These are phyloP conservation scores for Neckera pumila DNA, from an alignment of 225 moss, liverwort and hornwort species.

Conservation along the genomic window DNA sequence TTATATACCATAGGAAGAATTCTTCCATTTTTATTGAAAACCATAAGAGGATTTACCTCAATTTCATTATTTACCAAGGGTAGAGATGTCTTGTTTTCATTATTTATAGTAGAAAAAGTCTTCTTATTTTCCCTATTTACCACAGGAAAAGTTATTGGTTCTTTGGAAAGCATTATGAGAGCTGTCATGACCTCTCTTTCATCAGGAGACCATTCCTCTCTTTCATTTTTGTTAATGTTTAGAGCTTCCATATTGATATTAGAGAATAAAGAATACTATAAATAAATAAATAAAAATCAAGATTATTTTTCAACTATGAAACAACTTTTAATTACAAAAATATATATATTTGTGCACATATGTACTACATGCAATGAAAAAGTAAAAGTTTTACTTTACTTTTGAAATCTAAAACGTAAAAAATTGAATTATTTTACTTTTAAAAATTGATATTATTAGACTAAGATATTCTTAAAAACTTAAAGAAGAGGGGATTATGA, in stretches of 20 bases:
- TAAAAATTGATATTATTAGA: background rate
- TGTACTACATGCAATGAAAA: background rate
- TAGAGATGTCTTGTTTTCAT: background rate
- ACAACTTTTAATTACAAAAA: too few species aligned
- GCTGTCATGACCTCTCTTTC: background rate
- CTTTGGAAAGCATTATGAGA: background rate
- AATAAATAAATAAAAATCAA: background rate
- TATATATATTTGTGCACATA: too few species aligned
- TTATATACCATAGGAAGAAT: fast-evolving
- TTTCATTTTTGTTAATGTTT: background rate
- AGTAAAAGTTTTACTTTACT: background rate
- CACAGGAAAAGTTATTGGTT: fast-evolving
- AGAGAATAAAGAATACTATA: background rate
- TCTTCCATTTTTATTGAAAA: too few species aligned
- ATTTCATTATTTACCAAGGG: background rate
- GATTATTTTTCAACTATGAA: background rate
- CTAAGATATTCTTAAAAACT: background rate
- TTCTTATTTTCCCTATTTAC: background rate
- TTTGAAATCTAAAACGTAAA: background rate
- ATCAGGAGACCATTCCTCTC: background rate
- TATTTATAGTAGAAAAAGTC: too few species aligned
- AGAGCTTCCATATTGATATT: background rate
- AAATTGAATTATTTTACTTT: background rate
- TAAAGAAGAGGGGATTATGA: fast-evolving
- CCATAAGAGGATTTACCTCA: background rate